Conservation (phyloP, 176 grass and related monocot species). For the Oryza officinalis region DNA sequence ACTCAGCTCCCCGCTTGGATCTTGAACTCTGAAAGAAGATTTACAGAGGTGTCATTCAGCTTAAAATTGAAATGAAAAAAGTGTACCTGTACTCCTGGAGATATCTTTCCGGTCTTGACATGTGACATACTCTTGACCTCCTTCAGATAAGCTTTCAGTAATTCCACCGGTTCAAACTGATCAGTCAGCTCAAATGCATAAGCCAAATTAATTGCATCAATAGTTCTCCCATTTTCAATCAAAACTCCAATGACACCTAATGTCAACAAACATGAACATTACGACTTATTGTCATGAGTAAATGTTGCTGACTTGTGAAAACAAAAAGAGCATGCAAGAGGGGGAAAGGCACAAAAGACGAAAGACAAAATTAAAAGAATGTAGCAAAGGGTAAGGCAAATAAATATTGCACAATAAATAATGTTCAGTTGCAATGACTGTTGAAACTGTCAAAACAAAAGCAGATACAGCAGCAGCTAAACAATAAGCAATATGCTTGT, state of each 20-base stretch:
- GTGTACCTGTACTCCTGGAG: slow-evolving; percentile 64
- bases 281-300: slow-evolving; percentile 13
- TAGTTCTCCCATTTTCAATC: slow-evolving; percentile 67
- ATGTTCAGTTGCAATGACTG: neutral
- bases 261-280: slow-evolving; percentile 11
- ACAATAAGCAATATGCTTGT: neutral
- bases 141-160: slow-evolving; percentile 82
- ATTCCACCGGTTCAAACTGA: slow-evolving; percentile 69
- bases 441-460: neutral
- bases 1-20: neutral
- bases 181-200: slow-evolving; percentile 70
- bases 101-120: slow-evolving; percentile 59
- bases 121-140: slow-evolving; percentile 63
- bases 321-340: neutral
- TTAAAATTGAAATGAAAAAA: slow-evolving; percentile 18
- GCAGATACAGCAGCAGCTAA: neutral
- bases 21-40: neutral
- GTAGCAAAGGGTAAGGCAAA: neutral
- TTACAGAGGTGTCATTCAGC: neutral
- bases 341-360: neutral
- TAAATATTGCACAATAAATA: neutral
- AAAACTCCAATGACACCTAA: slow-evolving; percentile 77
- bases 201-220: slow-evolving; percentile 85
- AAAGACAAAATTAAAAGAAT: slow-evolving; percentile 19
- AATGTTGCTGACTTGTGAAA: neutral